Evolutionary conservation across 2,329 filamentous ascomycete genomes (phyloP).

Genomic region (Epichloe sibirici): DNA sequence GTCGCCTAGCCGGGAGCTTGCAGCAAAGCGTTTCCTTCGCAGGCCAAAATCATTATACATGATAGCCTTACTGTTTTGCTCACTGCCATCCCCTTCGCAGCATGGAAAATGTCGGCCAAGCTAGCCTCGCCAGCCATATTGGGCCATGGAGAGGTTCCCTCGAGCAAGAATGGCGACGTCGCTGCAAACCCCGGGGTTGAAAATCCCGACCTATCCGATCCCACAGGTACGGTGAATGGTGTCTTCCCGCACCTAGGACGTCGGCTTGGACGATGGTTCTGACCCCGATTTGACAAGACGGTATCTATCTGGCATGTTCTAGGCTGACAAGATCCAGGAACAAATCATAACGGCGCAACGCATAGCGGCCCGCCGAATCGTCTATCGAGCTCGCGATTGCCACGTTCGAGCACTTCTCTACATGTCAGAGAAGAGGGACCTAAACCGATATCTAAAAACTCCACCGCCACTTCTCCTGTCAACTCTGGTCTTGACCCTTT

Average conservation of each 20-base stretch:
- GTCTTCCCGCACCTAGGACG: not conserved
- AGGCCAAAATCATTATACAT: not conserved
- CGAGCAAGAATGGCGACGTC: conserved; percentile 14
- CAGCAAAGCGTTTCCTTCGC: not conserved
- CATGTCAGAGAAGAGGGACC: conserved; percentile 20
- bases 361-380: conserved; percentile 8
- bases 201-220: conserved; percentile 16
- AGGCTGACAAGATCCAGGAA: conserved; percentile 4
- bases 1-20: not conserved
- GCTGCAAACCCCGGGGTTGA: conserved; percentile 14
- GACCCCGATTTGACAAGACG: not conserved
- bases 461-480: conserved; percentile 13
- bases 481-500: conserved; percentile 24
- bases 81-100: conserved; percentile 10
- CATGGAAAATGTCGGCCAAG: conserved; percentile 24
- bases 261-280: not conserved
- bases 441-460: conserved; percentile 16
- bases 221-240: conserved; percentile 16
- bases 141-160: conserved; percentile 17
- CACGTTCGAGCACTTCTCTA: conserved; percentile 51
- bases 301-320: not conserved
- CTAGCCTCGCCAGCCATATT: conserved; percentile 15
- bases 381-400: conserved; percentile 13
- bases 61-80: not conserved
- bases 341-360: conserved; percentile 3